These are phyloP conservation scores for Fusarium illudens DNA, from an alignment of 2,329 filamentous ascomycete species.

Conservation along the genomic window DNA sequence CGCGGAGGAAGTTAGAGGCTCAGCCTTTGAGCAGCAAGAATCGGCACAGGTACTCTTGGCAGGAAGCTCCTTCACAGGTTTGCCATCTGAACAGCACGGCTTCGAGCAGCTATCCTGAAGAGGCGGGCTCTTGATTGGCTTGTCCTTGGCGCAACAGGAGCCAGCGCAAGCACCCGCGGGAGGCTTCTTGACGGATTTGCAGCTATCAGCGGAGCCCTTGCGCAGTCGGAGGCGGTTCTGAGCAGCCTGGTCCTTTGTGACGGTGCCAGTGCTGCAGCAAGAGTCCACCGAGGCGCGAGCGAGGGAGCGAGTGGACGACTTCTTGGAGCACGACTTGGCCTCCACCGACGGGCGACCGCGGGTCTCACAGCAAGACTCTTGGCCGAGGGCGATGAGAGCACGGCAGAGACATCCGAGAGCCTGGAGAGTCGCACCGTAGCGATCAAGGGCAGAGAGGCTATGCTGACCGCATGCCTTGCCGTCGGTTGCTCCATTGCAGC, in stretches of 20 bases:
- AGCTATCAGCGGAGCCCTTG: conserved; percentile 22
- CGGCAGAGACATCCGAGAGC: conserved; percentile 64
- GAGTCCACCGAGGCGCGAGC: conserved; percentile 40
- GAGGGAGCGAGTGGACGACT: conserved; percentile 17
- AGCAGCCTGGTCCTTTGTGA: conserved; percentile 12
- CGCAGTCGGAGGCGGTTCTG: conserved; percentile 18
- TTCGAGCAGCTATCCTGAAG: background rate
- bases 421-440: conserved; percentile 54
- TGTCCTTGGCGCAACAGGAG: conserved; percentile 22
- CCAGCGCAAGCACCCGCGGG: conserved; percentile 15
- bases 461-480: conserved; percentile 52
- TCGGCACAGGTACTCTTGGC: background rate
- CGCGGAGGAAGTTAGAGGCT: background rate
- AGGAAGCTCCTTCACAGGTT: background rate
- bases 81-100: conserved; percentile 2
- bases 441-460: conserved; percentile 44
- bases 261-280: conserved; percentile 33
- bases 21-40: background rate
- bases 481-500: conserved; percentile 24
- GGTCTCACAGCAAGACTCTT: conserved; percentile 59
- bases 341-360: conserved; percentile 39
- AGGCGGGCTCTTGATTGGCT: background rate
- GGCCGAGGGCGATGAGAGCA: conserved; percentile 58
- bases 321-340: conserved; percentile 41
- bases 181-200: background rate